Base-by-base conservation (phyloP, 805 yeast genomes). In the Sugiyamaella marilandica region DNA sequence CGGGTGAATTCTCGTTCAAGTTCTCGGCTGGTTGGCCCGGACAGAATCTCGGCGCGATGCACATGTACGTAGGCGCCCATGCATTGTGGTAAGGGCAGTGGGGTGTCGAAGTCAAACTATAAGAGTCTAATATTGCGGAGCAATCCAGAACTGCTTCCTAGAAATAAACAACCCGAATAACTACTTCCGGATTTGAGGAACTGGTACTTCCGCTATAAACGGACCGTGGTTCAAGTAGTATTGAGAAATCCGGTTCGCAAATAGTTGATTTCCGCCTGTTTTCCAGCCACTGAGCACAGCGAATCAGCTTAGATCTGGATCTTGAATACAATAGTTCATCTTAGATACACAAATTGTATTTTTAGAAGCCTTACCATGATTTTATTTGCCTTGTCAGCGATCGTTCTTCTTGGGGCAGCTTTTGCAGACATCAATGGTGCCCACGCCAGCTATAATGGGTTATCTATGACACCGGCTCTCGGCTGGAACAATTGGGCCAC, bases 401-500 rank as follows among this genome's bases (percentile, higher is more conserved):
- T 21, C 21, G 21, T 24, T 16, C 24, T 39, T 14, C 21, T 32
- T 19, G 36, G 33, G 9, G 37, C 21, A n/a, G 47, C 33, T 14
- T n/a, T n/a, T 8, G 47, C 47, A 10, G 47, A 45, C 5, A 31
- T 45, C 33, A 45, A 41, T 18, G 47, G 41, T 16, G 45, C 41
- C 3, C 41, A 41, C 33, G 54, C 54, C 29, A 39, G 39, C 29
- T 54, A 54, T 24, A 54, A 54, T 47, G 55, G 57, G 10, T 34
- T 51, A 34, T 16, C 50, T 11, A 34, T 43, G 47, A 61, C 59
- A 1, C 66, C 66, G 14, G 65, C 60, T 46, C 62, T 62, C 61
- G 69, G 67, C 14, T 65, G 68, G 69, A 57, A 60, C 53, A 58
- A 63, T 16, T 67, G 70, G 70, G 64, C 65, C 47, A 59, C 63